Evolutionary conservation across 1,284 basidiomycete species (phyloP).

Genomic region (Cystobasidiaceae sp.): DNA sequence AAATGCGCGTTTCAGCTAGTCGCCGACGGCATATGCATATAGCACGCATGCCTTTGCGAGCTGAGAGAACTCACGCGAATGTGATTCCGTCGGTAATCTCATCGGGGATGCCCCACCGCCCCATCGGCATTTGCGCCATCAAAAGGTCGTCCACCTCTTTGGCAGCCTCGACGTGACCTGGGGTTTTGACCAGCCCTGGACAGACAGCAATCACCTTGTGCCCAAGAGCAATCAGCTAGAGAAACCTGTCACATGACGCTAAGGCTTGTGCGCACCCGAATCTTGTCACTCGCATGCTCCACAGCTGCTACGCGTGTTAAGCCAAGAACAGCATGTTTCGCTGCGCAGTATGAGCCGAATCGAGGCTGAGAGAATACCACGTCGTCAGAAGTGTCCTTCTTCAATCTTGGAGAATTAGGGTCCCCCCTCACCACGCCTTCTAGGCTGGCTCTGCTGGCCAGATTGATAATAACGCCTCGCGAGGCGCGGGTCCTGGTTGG

Average conservation of each 20-base stretch:
- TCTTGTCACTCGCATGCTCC: slow-evolving; percentile 4
- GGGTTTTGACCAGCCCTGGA: neutral
- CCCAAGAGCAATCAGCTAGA: neutral
- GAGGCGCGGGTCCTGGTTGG: neutral
- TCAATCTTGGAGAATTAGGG: neutral
- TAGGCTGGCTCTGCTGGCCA: neutral
- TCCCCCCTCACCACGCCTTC: neutral
- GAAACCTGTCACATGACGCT: neutral
- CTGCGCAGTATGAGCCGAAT: neutral
- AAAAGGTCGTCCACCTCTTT: slow-evolving; percentile 6
- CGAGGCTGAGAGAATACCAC: neutral
- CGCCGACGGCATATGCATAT: too few relatives aligned
- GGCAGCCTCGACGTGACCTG: slow-evolving; percentile 1
- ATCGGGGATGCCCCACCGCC: neutral
- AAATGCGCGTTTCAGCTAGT: too few relatives aligned
- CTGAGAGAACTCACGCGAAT: too few relatives aligned
- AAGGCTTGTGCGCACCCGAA: neutral
- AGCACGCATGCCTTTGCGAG: too few relatives aligned
- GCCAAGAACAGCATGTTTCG: neutral
- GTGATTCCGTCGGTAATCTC: neutral
- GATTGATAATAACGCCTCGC: slow-evolving; percentile 5
- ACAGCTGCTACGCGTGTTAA: neutral
- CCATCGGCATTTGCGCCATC: neutral
- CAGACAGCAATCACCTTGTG: slow-evolving; percentile 1
- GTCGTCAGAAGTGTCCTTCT: neutral